A percentile compares a stretch with the other conserved stretches of the same genome.
phyloP scores from a whole-genome alignment of 2,329 filamentous ascomycete genomes.

The Cytospora schulzeri region DNA sequence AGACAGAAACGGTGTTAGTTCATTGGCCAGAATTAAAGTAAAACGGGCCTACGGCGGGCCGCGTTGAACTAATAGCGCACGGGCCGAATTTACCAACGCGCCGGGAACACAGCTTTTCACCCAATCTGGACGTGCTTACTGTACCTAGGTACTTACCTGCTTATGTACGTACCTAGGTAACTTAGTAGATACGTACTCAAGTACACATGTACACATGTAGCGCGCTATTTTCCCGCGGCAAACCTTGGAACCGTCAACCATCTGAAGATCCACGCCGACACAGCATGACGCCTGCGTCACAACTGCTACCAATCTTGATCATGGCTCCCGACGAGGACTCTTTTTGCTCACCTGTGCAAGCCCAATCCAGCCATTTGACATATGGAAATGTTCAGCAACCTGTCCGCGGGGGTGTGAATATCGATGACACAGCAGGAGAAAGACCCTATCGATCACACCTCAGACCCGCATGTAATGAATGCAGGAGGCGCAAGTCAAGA shows the following conservation, averaged over 20 bases:
- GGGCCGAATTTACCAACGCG: neutral
- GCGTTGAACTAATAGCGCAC: neutral
- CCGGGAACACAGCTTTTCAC: neutral
- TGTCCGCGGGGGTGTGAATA: neutral
- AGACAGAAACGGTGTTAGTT: neutral
- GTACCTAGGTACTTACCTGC: too few relatives aligned
- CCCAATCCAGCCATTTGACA: neutral
- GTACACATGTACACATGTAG: neutral
- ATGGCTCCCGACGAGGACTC: neutral
- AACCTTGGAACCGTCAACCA: neutral
- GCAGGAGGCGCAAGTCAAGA: constrained; percentile 62
- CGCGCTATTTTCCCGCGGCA: neutral
- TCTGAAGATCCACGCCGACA: neutral
- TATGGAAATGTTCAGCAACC: neutral
- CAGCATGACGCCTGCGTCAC: neutral
- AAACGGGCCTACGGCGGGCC: neutral
- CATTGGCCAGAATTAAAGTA: neutral
- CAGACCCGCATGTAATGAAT: constrained; percentile 61
- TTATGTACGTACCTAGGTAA: too few relatives aligned
- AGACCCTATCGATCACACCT: constrained; percentile 65
- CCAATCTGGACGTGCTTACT: too few relatives aligned
- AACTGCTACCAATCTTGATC: neutral
- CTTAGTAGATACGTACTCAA: too few relatives aligned
- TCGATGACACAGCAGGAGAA: constrained; percentile 9
- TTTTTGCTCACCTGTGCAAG: neutral